phyloP scores from a whole-genome alignment of 202 grass and related monocot species.

The Zizania palustris region DNA sequence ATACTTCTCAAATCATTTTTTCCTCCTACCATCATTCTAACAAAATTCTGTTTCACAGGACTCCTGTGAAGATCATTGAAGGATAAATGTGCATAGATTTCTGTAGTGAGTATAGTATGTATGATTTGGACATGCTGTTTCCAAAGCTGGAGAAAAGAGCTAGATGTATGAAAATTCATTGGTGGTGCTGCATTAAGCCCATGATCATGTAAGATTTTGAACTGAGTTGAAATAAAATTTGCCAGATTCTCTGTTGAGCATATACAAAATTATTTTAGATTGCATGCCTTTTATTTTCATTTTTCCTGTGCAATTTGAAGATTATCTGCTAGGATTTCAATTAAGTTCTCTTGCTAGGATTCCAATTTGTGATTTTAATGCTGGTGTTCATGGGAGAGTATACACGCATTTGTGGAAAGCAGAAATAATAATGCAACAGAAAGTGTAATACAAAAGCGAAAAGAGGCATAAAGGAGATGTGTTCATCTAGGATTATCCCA shows the following conservation, averaged over 20 bases:
- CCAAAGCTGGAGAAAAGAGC: background rate
- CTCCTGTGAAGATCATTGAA: slow-evolving; percentile 80
- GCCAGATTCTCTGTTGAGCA: background rate
- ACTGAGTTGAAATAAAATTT: slow-evolving; percentile 20
- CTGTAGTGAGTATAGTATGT: slow-evolving; percentile 31
- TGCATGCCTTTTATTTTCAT: background rate
- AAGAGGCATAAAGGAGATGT: background rate
- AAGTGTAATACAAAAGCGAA: background rate
- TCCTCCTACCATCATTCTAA: slow-evolving; percentile 8
- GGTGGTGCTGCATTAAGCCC: background rate
- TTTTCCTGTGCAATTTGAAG: background rate
- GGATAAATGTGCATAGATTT: slow-evolving; percentile 59
- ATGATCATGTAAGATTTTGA: slow-evolving; percentile 36
- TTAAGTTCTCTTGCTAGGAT: background rate
- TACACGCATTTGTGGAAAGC: background rate
- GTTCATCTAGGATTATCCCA: slow-evolving; percentile 16
- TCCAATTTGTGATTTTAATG: background rate
- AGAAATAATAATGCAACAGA: slow-evolving; percentile 25
- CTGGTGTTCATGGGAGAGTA: background rate
- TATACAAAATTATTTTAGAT: background rate
- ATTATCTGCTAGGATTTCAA: background rate
- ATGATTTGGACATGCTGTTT: background rate
- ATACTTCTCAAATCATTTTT: slow-evolving; percentile 22
- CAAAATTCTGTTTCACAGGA: slow-evolving; percentile 52
- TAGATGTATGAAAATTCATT: slow-evolving; percentile 20